Evolutionary conservation across 2,329 filamentous ascomycete species (phyloP), one percentile per base, ranked within the genome.

Genomic region (Chalara sp.): DNA sequence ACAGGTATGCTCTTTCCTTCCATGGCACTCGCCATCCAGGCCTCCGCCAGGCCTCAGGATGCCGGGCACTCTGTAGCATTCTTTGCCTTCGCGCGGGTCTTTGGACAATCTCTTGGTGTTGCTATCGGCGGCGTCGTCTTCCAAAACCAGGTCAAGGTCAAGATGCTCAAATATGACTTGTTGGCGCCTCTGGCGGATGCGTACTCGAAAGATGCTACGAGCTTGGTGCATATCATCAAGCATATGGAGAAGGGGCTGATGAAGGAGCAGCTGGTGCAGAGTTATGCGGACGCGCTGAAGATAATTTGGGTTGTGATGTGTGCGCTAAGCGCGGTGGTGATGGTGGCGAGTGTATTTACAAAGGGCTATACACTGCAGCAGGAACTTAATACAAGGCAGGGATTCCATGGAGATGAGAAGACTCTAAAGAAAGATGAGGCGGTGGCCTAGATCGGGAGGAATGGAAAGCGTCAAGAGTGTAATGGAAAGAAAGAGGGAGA

Each of bases 111-210:
- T 0, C 67, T 87, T 7, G 84, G 84, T 29, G 79, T 87, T 3
- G 82, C 84, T 2, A 72, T 86, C 47, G 80, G 81, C 2, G 83
- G 84, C 4, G 81, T 84, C 32, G 75, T 86, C 48, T 87, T 88
- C 68, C 83, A 88, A 65, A 88, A 87, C 56, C 72, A 74, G 51
- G 60, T 65, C 37, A 61, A 58, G 40, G 42, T 55, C 29, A 64
- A 65, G 46, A 47, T 65, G 3, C 47, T 57, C 10, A 6, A 37
- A 1, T 61, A 63, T 44, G 56, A 58, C 5, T 37, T 53, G 0
- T 52, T 65, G 1, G 58, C 56, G 4, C 50, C 56, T 2, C 44
- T 61, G n/a, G 63, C 62, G 1, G 46, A 28, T 6, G 41, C 56
- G 30, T 64, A 62, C 43, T 56, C 53, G 32, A 64, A 62, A 46